A percentile compares a stretch with the other conserved stretches of the same genome.
These are phyloP conservation scores for Podospora tetraspora DNA, from an alignment of 495 filamentous ascomycete species.

Conservation along the genomic window DNA sequence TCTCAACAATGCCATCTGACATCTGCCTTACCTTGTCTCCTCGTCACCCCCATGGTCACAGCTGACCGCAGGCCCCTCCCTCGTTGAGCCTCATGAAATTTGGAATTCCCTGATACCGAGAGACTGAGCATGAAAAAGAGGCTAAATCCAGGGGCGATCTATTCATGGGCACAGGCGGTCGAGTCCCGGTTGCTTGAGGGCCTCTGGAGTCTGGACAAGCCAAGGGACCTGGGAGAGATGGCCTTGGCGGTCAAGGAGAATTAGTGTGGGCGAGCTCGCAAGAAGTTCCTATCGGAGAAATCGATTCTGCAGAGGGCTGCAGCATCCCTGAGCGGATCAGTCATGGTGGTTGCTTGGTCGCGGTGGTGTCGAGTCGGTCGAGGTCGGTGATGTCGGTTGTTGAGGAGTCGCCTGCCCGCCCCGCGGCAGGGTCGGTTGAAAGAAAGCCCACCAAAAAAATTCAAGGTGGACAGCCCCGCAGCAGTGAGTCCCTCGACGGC, in stretches of 20 bases:
- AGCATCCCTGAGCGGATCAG: not conserved
- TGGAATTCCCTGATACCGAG: not conserved
- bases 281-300: not conserved
- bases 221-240: not conserved
- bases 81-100: not conserved
- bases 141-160: not conserved
- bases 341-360: not conserved
- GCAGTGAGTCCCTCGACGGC: not conserved
- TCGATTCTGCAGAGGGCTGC: not conserved
- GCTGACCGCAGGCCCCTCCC: not conserved
- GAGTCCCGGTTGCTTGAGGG: not conserved
- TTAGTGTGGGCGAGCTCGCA: not conserved
- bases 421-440: not conserved
- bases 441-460: not conserved
- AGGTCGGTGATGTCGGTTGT: not conserved
- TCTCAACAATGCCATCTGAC: not conserved
- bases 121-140: not conserved
- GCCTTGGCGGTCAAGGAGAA: not conserved
- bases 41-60: not conserved
- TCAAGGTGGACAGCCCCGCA: not conserved
- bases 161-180: not conserved
- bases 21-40: too few species aligned
- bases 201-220: not conserved
- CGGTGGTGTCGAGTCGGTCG: not conserved
- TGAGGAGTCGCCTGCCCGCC: not conserved